Evolutionary conservation across 306 rosid species (phyloP), one percentile per base, ranked within the genome.

Genomic region (Lathyrus oleraceus): DNA sequence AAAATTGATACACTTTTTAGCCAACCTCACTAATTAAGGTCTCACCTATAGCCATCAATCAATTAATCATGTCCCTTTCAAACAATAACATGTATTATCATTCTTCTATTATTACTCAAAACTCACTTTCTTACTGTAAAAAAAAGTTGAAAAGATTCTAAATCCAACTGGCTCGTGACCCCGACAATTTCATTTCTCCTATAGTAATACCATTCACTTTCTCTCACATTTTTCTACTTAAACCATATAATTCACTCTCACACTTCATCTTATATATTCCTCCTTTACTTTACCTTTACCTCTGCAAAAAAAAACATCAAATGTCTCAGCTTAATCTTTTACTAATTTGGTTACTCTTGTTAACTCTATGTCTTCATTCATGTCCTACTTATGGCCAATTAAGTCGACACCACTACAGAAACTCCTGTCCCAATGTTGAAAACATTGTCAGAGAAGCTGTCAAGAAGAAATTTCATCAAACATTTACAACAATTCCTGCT

Each of bases 401-500:
- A 2, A 85, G 79, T 61, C 64, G 57, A 21, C 90, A 89, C 72
- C 88, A 53, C 86, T 91, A 94, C 64, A 81, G 89, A 16, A 79
- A 74, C 3, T 73, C 65, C 4, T 94, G 99, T 70, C 97, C 99
- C 47, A 86, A 91, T 59, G 91, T 94, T 5, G 88, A 91, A 65
- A 75, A 53, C 68, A 85, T 88, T 4, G 99, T 94, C 12, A 81
- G 82, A 81, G 67, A 64, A 35, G 89, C 73, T 1, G 99, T 94
- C 6, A 76, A 21, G 6, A 79, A 77, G 82, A 94, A 94, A 65
- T 84, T 88, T n/a, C 77, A 77, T 3, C 91, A 91, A 51, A 94
- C 99, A 9, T 91, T 88, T 27, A 92, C 89, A 5, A 94, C 99
- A 0, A 86, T 91, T 48, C 99, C 96, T 0, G 94, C 88, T 1